Evolutionary conservation across 345 rosid species (phyloP).

Genomic region (Jatropha curcas): DNA sequence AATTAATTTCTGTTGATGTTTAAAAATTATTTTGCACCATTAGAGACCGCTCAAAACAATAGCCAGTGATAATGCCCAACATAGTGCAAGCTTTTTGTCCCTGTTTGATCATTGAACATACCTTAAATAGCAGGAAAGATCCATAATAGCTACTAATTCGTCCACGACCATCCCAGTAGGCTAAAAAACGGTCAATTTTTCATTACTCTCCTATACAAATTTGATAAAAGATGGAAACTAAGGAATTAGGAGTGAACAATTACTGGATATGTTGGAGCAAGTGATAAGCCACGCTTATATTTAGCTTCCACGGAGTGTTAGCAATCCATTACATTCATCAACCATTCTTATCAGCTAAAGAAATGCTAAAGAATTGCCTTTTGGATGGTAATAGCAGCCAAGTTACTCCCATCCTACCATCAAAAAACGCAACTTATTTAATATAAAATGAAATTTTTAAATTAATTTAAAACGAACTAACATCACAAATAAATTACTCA

Average conservation of each 20-base stretch:
- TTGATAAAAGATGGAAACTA: background rate
- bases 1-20: background rate
- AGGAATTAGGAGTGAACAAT: background rate
- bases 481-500: background rate
- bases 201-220: background rate
- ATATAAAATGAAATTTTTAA: background rate
- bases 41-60: constrained; percentile 2
- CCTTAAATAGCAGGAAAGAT: constrained; percentile 52
- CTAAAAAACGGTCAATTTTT: constrained; percentile 26
- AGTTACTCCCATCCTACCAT: constrained; percentile 42
- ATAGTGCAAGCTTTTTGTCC: constrained; percentile 47
- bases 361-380: constrained; percentile 41
- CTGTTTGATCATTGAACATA: constrained; percentile 42
- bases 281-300: constrained; percentile 39
- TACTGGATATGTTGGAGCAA: constrained; percentile 20
- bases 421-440: background rate
- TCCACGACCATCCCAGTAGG: constrained; percentile 65
- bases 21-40: background rate
- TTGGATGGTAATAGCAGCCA: constrained; percentile 48
- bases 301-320: constrained; percentile 50
- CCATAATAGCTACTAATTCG: constrained; percentile 43
- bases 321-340: constrained; percentile 52
- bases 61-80: constrained; percentile 63
- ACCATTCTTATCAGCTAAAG: constrained; percentile 57
- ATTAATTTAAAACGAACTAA: background rate